phyloP scores from a whole-genome alignment of 164 flowering plant species.

The Berberis vulgaris region DNA sequence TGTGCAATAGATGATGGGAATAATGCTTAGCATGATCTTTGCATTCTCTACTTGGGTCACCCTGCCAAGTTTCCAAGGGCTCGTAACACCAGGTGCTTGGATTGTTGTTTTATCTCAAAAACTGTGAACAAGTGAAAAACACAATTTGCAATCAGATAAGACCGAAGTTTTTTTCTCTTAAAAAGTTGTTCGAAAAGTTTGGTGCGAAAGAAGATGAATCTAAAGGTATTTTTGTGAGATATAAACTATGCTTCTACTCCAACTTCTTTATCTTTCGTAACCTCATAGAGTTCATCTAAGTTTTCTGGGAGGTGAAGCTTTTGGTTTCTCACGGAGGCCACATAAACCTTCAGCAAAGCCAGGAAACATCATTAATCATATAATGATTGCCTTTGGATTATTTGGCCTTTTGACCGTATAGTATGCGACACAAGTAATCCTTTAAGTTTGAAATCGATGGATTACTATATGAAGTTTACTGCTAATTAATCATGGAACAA shows the following conservation, averaged over 20 bases:
- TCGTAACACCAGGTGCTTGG: conserved; percentile 17
- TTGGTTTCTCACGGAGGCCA: conserved; percentile 51
- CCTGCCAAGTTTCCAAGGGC: conserved; percentile 42
- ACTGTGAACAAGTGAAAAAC: conserved; percentile 14
- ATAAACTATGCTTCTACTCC: conserved; percentile 31
- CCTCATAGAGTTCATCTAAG: conserved; percentile 46
- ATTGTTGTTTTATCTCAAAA: conserved; percentile 51
- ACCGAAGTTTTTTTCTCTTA: background rate
- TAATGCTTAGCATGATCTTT: conserved; percentile 27
- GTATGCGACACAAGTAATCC: too few species aligned
- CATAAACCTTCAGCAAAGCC: conserved; percentile 36
- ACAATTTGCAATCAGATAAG: background rate
- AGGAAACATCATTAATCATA: too few species aligned
- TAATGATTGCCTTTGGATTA: background rate
- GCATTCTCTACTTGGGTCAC: conserved; percentile 16
- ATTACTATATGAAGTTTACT: too few species aligned
- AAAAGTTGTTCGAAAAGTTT: background rate
- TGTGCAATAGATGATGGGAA: background rate
- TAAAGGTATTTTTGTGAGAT: conserved; percentile 46
- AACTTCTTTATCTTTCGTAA: conserved; percentile 38
- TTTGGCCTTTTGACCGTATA: background rate
- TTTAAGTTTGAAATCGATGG: background rate
- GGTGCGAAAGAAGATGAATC: conserved; percentile 19
- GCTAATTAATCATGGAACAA: too few species aligned
- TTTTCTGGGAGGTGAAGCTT: conserved; percentile 37